These are phyloP conservation scores for Prunus dulcis DNA, from an alignment of 306 rosid species.

Conservation along the genomic window DNA sequence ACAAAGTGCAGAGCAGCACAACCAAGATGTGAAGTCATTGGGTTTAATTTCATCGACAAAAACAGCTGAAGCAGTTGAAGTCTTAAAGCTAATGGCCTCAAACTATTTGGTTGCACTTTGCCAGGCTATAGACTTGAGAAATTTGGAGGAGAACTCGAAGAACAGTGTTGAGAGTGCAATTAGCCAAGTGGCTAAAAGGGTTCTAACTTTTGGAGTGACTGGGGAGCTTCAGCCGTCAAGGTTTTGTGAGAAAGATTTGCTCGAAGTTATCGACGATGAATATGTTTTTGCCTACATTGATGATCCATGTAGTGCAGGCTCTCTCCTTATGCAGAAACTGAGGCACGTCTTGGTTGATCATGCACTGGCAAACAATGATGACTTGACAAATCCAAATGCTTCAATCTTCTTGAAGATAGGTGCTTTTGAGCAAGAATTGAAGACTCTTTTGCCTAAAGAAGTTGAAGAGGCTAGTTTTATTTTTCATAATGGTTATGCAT, in stretches of 20 bases:
- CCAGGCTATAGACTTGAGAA: constrained; percentile 40
- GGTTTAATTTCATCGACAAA: constrained; percentile 40
- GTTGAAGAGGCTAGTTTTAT: constrained; percentile 31
- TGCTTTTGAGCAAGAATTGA: constrained; percentile 41
- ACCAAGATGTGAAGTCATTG: constrained; percentile 41
- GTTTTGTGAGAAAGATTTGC: constrained; percentile 37
- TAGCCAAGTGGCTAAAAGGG: constrained; percentile 37
- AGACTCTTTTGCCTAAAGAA: constrained; percentile 32
- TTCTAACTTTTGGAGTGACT: constrained; percentile 22
- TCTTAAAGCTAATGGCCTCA: constrained; percentile 25
- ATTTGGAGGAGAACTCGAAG: constrained; percentile 41
- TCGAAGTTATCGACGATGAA: neutral
- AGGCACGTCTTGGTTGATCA: constrained; percentile 28
- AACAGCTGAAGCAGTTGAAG: constrained; percentile 40
- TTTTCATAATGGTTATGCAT: constrained; percentile 30
- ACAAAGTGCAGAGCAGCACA: constrained; percentile 25
- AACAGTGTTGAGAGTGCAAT: constrained; percentile 25
- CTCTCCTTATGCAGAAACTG: constrained; percentile 37
- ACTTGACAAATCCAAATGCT: constrained; percentile 18
- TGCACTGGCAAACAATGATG: constrained; percentile 17
- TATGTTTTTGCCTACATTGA: constrained; percentile 23
- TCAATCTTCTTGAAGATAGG: constrained; percentile 33
- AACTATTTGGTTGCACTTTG: neutral
- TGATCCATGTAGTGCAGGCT: constrained; percentile 34
- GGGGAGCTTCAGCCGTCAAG: constrained; percentile 37